Evolutionary conservation across 2,329 filamentous ascomycete species (phyloP), one percentile per base, ranked within the genome.

Genomic region (Colletotrichum lentis): DNA sequence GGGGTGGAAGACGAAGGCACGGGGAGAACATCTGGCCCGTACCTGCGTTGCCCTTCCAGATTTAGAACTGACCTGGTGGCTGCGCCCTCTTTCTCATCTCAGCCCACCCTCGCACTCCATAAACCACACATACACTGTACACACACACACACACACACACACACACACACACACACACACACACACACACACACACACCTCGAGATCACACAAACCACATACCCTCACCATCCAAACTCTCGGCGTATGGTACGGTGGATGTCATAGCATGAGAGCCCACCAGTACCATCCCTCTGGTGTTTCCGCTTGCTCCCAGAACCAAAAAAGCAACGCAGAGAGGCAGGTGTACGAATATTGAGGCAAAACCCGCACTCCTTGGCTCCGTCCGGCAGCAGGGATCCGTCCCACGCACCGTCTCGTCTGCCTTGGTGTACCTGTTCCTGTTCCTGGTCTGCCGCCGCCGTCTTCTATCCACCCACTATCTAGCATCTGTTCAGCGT

Each of bases 221-320:
- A 47, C 46, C 46, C 24, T 44, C 53, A 67, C 47, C 50, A 41
- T 10, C 7, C 31, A 35, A 10, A 35, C 31, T 10, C 61, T 58
- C 55, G 54, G 11, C 31, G 39, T 44, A 31, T 47, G 43, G 57
- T 41, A 49, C 16, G 60, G 31, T 53, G 43, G 53, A 41, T 18
- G 44, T 54, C 35, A 22, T 37, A 62, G 55, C n/a, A 50, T 49
- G 50, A 57, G 43, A 55, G 55, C 49, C 41, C 37, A 62, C 66
- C 65, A 71, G 73, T 72, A 75, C 74, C 76, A 76, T 35, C 76
- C 78, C 77, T 79, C 76, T 79, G 76, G 79, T 77, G 76, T 80
- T 79, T 77, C 76, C 76, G 73, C 76, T 79, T 80, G 77, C 77
- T 77, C 80, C 54, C 53, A 58, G 60, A 53, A 43, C 61, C 80